Percentiles rank a stretch among this genome's conserved stretches.
Conservation (phyloP, 306 rosid species). For the Myrica gale region DNA sequence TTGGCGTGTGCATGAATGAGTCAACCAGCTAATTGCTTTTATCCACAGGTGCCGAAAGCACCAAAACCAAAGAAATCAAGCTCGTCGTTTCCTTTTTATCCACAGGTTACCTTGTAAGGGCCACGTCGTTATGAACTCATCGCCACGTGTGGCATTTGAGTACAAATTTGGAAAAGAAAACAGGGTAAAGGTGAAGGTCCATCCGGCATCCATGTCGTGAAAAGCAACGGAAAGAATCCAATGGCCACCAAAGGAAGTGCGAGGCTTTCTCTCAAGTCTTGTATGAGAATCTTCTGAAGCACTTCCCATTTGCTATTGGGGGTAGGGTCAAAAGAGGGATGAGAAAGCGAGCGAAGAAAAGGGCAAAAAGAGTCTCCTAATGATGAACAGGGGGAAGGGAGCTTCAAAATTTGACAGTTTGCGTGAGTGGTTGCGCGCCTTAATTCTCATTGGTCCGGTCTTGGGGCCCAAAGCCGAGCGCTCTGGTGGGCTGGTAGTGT, state of each 20-base stretch:
- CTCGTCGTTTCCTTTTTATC: background rate
- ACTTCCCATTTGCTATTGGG: background rate
- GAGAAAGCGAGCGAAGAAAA: background rate
- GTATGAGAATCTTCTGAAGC: constrained; percentile 27
- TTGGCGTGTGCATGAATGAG: no score
- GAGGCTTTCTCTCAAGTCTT: background rate
- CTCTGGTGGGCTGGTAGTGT: background rate
- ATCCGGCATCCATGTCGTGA: constrained; percentile 1
- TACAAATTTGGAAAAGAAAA: constrained; percentile 25
- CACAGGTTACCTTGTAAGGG: background rate
- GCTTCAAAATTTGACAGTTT: constrained; percentile 20
- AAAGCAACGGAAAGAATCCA: constrained; percentile 30
- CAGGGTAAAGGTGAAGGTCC: constrained; percentile 9
- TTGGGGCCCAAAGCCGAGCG: background rate
- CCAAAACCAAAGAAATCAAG: background rate
- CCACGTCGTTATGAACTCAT: background rate
- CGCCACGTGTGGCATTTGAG: constrained; percentile 25
- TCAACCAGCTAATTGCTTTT: background rate
- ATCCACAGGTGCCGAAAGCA: background rate
- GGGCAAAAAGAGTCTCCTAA: background rate
- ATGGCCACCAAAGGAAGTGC: constrained; percentile 32
- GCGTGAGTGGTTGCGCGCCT: background rate
- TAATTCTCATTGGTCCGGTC: background rate
- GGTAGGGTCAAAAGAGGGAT: background rate
- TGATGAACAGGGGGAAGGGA: constrained; percentile 2